A percentile compares a stretch with the other conserved stretches of the same genome.
Conservation (phyloP, 2,329 filamentous ascomycete species). For the Ophiostoma tasmaniense region DNA sequence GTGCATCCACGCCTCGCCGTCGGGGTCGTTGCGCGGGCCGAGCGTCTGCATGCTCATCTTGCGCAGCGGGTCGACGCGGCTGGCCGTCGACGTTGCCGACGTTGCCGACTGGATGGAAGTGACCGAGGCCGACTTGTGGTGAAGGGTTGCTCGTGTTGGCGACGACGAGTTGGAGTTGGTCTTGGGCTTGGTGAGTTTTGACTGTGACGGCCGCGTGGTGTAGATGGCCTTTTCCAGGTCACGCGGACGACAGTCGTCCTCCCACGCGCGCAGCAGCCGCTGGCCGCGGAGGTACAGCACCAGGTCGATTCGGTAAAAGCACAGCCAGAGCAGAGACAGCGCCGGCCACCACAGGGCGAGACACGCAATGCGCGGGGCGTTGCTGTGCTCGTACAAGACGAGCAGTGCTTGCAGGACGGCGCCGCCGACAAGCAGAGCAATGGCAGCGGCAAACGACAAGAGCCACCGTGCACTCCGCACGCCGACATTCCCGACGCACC, state of each 20-base stretch:
- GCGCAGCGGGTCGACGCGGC: conserved; percentile 22
- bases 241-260: conserved; percentile 20
- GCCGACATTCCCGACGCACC: conserved; percentile 31
- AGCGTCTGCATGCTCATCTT: conserved; percentile 29
- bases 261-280: conserved; percentile 34
- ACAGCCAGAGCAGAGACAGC: conserved; percentile 28
- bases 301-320: conserved; percentile 32
- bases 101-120: not conserved
- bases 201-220: not conserved
- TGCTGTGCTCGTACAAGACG: not conserved
- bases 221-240: conserved; percentile 14
- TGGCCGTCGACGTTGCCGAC: not conserved
- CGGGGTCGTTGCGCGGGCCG: conserved; percentile 29
- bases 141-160: too few species aligned
- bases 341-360: conserved; percentile 31
- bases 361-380: conserved; percentile 25
- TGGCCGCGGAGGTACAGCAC: conserved; percentile 27
- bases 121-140: not conserved
- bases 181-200: conserved; percentile 11
- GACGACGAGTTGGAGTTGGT: not conserved
- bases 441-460: not conserved
- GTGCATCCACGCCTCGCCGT: conserved; percentile 25
- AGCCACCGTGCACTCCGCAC: not conserved
- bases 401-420: conserved; percentile 25
- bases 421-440: conserved; percentile 26